These are phyloP conservation scores for Mucor ambiguus DNA, from an alignment of 371 early-diverging fungal species.

Conservation along the genomic window DNA sequence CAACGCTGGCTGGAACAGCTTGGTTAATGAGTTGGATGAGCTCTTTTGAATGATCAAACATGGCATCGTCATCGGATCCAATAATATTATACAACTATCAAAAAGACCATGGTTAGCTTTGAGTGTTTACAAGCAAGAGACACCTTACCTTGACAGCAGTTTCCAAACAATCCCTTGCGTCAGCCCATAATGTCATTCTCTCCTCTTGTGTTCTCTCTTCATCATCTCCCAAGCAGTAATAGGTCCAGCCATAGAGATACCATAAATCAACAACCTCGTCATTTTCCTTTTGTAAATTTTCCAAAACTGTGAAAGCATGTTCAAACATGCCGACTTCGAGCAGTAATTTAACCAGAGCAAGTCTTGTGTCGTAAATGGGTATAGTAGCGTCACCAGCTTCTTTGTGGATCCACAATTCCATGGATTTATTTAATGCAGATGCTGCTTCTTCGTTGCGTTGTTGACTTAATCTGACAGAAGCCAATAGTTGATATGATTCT, in stretches of 20 bases:
- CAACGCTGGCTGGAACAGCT: conserved; percentile 49
- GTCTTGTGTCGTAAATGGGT: conserved; percentile 82
- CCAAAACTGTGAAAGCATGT: conserved; percentile 78
- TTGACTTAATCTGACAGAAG: conserved; percentile 91
- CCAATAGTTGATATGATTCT: conserved; percentile 87
- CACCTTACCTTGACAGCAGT: conserved; percentile 66
- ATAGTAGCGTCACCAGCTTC: conserved; percentile 62
- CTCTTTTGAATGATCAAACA: conserved; percentile 73
- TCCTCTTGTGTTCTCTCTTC: conserved; percentile 53
- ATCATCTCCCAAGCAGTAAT: conserved; percentile 81
- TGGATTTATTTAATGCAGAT: conserved; percentile 62
- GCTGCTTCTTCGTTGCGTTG: conserved; percentile 82
- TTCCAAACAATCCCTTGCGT: conserved; percentile 80
- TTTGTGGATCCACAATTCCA: conserved; percentile 77
- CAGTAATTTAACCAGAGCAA: conserved; percentile 77
- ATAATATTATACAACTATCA: conserved; percentile 56
- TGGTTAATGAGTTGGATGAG: conserved; percentile 58
- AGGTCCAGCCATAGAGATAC: conserved; percentile 94
- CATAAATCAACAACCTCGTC: conserved; percentile 90
- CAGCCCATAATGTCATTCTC: conserved; percentile 59
- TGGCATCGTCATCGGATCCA: conserved; percentile 69
- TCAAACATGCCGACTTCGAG: conserved; percentile 82
- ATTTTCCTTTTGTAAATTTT: conserved; percentile 83
- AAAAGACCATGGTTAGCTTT: neutral
- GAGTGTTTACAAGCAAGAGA: neutral